phyloP scores from a whole-genome alignment of 805 yeast genomes.

The Lipomyces sp. region DNA sequence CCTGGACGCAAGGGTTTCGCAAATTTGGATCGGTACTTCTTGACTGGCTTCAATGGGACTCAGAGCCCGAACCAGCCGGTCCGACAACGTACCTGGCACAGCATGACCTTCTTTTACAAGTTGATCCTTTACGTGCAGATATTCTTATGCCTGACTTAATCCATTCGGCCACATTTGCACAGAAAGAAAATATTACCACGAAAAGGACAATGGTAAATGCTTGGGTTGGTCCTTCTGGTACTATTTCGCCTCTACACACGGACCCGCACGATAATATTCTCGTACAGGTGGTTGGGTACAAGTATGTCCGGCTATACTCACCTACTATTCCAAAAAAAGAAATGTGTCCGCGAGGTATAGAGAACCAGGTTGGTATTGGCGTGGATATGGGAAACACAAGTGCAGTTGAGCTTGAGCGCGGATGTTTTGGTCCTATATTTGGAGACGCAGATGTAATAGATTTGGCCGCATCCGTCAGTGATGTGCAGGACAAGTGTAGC shows the following conservation, averaged over 20 bases:
- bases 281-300: slow-evolving; percentile 41
- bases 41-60: slow-evolving; percentile 17
- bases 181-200: background rate
- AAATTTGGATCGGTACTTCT: slow-evolving; percentile 33
- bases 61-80: slow-evolving; percentile 18
- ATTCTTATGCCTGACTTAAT: slow-evolving; percentile 36
- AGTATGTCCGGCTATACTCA: slow-evolving; percentile 39
- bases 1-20: slow-evolving; percentile 38
- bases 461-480: background rate
- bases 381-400: slow-evolving; percentile 40
- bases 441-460: slow-evolving; percentile 12
- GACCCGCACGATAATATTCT: slow-evolving; percentile 39
- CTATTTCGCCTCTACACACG: slow-evolving; percentile 42
- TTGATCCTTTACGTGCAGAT: slow-evolving; percentile 35
- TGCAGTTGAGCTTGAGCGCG: slow-evolving; percentile 37
- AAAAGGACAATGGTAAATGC: slow-evolving; percentile 25
- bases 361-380: slow-evolving; percentile 4
- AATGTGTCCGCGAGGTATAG: slow-evolving; percentile 32
- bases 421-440: slow-evolving; percentile 23
- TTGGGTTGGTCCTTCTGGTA: slow-evolving; percentile 41
- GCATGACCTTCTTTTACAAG: slow-evolving; percentile 37
- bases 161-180: slow-evolving; percentile 4
- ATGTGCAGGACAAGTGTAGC: background rate
- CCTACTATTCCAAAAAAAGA: slow-evolving; percentile 5
- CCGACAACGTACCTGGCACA: slow-evolving; percentile 37